phyloP scores from a whole-genome alignment of 305 asterid genomes.

The Coffea humblotiana region DNA sequence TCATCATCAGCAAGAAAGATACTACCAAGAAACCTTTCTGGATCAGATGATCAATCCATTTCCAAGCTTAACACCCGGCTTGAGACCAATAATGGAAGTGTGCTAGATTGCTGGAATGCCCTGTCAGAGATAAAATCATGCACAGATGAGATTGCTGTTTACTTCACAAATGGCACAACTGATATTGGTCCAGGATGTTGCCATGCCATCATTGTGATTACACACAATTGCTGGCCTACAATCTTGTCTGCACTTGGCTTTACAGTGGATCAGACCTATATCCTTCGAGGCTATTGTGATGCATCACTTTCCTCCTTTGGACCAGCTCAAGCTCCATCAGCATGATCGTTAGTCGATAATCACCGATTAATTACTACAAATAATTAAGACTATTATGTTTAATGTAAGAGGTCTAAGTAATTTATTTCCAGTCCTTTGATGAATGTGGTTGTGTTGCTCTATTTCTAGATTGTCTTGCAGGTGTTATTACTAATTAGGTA shows the following conservation, averaged over 20 bases:
- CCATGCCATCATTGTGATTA: slow-evolving; percentile 41
- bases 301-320: neutral
- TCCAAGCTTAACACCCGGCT: neutral
- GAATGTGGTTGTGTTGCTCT: no score
- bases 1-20: slow-evolving; percentile 12
- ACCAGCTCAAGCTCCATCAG: slow-evolving; percentile 3
- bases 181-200: slow-evolving; percentile 49
- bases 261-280: slow-evolving; percentile 35
- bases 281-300: slow-evolving; percentile 63
- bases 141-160: slow-evolving; percentile 46
- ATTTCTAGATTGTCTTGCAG: neutral
- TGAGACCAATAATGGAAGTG: slow-evolving; percentile 11
- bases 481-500: neutral
- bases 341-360: neutral
- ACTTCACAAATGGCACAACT: slow-evolving; percentile 37
- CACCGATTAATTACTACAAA: neutral
- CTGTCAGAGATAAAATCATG: slow-evolving; percentile 53
- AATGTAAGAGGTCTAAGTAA: neutral
- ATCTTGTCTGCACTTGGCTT: slow-evolving; percentile 48
- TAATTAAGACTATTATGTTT: no score
- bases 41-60: neutral
- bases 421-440: no score
- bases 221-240: slow-evolving; percentile 62
- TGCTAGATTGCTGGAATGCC: slow-evolving; percentile 47
- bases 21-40: neutral